Percentiles rank a stretch among this genome's conserved stretches.
Conservation (phyloP, 164 flowering plant genomes). For the Nelumbo lutea region DNA sequence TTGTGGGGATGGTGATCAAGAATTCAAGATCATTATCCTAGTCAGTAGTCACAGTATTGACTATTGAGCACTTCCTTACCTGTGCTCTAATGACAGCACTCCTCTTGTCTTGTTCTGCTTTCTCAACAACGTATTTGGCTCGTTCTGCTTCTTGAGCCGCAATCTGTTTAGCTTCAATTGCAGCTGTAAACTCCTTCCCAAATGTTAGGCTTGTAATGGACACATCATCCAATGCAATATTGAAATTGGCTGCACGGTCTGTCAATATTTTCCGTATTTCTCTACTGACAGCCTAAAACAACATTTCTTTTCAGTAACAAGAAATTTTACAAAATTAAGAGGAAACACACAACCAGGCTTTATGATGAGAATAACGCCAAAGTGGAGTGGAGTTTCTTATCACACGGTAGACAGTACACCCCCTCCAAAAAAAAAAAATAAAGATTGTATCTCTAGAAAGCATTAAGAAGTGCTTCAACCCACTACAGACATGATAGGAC, state of each 20-base stretch:
- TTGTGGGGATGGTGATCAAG: neutral
- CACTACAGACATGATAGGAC: no score
- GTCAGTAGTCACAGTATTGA: no score
- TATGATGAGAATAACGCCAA: no score
- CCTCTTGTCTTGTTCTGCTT: slow-evolving; percentile 63
- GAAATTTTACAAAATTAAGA: no score
- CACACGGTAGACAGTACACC: no score
- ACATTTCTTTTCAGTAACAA: neutral
- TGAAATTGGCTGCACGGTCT: slow-evolving; percentile 49
- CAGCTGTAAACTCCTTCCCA: slow-evolving; percentile 55
- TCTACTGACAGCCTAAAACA: slow-evolving; percentile 43
- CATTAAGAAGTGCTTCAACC: no score
- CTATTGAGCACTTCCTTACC: slow-evolving; percentile 23
- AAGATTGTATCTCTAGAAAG: no score
- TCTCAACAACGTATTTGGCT: slow-evolving; percentile 60
- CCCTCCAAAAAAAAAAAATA: no score
- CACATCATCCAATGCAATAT: slow-evolving; percentile 64
- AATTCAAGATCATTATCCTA: neutral
- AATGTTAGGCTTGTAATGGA: slow-evolving; percentile 51
- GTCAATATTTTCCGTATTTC: slow-evolving; percentile 48
- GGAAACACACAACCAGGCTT: no score
- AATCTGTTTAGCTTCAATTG: slow-evolving; percentile 60
- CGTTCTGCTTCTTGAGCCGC: slow-evolving; percentile 64
- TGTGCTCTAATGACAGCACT: slow-evolving; percentile 61
- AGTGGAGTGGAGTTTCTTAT: no score